phyloP scores from a whole-genome alignment of 192 early-diverging fungal genomes.

The Diversispora epigaea region DNA sequence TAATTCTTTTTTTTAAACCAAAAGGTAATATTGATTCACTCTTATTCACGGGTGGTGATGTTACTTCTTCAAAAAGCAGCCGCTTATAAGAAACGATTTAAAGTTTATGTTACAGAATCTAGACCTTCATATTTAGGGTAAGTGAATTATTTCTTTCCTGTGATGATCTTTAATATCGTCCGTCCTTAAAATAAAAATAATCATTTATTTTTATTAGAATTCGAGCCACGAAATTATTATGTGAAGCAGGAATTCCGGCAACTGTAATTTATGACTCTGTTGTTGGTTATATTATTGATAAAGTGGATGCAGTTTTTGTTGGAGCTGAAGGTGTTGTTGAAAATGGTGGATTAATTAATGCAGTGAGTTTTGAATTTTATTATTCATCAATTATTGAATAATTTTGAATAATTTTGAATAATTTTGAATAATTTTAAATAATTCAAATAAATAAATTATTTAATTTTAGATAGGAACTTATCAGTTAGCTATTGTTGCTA shows the following conservation, averaged over 20 bases:
- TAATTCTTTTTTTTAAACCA: constrained; percentile 21
- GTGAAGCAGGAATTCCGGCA: constrained; percentile 74
- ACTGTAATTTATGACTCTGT: constrained; percentile 88
- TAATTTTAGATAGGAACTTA: constrained; percentile 81
- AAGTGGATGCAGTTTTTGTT: constrained; percentile 94
- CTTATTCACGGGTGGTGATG: constrained; percentile 94
- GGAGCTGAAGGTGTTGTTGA: constrained; percentile 98
- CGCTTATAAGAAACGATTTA: constrained; percentile 79
- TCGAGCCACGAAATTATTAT: constrained; percentile 67
- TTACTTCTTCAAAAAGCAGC: constrained; percentile 73
- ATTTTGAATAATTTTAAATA: background rate
- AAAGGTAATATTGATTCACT: constrained; percentile 85
- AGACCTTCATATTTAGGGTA: constrained; percentile 74
- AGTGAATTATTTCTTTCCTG: constrained; percentile 4
- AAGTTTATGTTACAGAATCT: constrained; percentile 91
- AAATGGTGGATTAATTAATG: constrained; percentile 96
- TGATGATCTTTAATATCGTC: background rate
- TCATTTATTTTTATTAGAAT: constrained; percentile 41
- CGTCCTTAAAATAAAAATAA: background rate
- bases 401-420: constrained; percentile 10
- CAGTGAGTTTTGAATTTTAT: constrained; percentile 42
- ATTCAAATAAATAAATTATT: background rate
- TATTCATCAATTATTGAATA: background rate
- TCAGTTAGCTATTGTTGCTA: constrained; percentile 92
- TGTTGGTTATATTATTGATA: constrained; percentile 91